These are phyloP conservation scores for Ballota nigra DNA, from an alignment of 257 asterid species.

Conservation along the genomic window DNA sequence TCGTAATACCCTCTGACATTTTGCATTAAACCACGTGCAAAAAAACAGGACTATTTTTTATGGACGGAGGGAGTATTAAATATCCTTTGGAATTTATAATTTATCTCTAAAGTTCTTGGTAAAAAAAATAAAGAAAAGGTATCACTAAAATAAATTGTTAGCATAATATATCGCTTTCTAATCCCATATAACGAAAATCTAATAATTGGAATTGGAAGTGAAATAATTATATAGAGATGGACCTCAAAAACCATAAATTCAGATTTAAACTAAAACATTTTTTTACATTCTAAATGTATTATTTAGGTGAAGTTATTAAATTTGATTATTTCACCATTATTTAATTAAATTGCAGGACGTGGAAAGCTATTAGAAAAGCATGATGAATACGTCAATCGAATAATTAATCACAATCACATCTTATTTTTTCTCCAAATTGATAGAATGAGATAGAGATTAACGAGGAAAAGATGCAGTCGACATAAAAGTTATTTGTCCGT, in stretches of 20 bases:
- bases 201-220: background rate
- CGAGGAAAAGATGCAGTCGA: background rate
- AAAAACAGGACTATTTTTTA: too few species aligned
- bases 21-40: too few species aligned
- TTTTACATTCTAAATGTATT: too few species aligned
- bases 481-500: slow-evolving; percentile 7
- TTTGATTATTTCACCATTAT: background rate
- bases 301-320: too few species aligned
- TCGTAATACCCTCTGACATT: too few species aligned
- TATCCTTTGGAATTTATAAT: background rate
- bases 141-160: too few species aligned
- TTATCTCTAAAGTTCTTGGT: background rate
- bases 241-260: too few species aligned
- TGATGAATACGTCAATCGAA: background rate
- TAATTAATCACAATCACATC: background rate
- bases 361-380: background rate
- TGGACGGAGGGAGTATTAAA: too few species aligned
- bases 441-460: slow-evolving; percentile 3
- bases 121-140: too few species aligned
- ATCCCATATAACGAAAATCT: background rate
- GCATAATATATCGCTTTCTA: too few species aligned
- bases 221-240: too few species aligned
- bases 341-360: background rate
- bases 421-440: slow-evolving; percentile 2
- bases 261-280: too few species aligned